phyloP scores from a whole-genome alignment of 345 rosid genomes.

The Brassica rapa region DNA sequence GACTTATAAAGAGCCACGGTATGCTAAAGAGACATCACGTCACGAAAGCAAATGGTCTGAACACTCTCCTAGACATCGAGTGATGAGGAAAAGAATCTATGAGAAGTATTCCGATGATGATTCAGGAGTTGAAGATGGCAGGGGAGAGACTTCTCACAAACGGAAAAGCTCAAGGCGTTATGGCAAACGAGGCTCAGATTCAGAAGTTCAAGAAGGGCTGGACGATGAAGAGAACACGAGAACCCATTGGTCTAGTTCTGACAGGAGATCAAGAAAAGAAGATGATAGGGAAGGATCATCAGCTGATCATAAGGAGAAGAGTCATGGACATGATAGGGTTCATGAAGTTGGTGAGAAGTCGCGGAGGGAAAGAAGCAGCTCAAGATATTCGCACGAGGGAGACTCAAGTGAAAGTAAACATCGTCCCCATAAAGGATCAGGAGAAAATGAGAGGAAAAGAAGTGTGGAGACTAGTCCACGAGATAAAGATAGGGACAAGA shows the following conservation, averaged over 20 bases:
- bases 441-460: constrained; percentile 16
- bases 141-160: constrained; percentile 1
- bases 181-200: constrained; percentile 11
- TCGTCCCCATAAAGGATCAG: constrained; percentile 21
- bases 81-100: constrained; percentile 15
- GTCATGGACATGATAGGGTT: constrained; percentile 15
- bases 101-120: constrained; percentile 42
- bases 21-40: constrained; percentile 30
- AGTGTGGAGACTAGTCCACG: constrained; percentile 5
- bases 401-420: constrained; percentile 20
- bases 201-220: constrained; percentile 22
- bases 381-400: background rate
- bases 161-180: constrained; percentile 2
- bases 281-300: constrained; percentile 23
- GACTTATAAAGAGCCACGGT: constrained; percentile 23
- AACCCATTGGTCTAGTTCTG: constrained; percentile 9
- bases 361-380: constrained; percentile 24
- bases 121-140: constrained; percentile 15
- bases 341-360: constrained; percentile 23
- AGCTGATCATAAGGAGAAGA: constrained; percentile 36
- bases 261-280: constrained; percentile 39
- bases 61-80: constrained; percentile 33
- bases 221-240: constrained; percentile 32
- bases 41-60: constrained; percentile 39
- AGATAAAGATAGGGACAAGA: constrained; percentile 16